phyloP scores from a whole-genome alignment of 768 basidiomycete species.

The Hortiboletus flavorubellus region DNA sequence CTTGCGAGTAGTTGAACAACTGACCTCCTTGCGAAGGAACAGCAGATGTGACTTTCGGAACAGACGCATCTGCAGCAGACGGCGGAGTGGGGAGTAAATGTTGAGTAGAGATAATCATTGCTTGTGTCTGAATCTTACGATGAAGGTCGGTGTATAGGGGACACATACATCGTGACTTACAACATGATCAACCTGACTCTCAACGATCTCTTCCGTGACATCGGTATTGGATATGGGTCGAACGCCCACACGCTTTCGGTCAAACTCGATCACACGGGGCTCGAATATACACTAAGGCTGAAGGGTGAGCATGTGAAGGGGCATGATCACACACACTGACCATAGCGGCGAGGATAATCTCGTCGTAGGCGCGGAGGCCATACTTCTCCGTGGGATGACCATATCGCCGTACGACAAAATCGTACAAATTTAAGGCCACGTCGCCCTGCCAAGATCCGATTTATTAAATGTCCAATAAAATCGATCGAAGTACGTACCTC shows the following conservation, averaged over 20 bases:
- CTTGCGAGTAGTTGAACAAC: neutral
- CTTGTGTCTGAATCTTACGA: conserved; percentile 62
- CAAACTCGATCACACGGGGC: conserved; percentile 89
- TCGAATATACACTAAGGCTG: conserved; percentile 79
- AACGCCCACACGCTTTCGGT: conserved; percentile 59
- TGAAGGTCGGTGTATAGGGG: conserved; percentile 2
- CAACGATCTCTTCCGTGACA: conserved; percentile 74
- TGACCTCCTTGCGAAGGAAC: conserved; percentile 29
- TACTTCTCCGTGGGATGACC: conserved; percentile 81
- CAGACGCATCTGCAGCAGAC: conserved; percentile 25
- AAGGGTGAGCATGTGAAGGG: neutral
- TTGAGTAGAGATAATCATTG: conserved; percentile 88
- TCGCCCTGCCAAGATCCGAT: conserved; percentile 55
- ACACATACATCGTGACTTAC: conserved; percentile 32
- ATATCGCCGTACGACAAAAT: conserved; percentile 81
- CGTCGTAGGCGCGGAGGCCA: conserved; percentile 88
- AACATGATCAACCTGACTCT: conserved; percentile 50
- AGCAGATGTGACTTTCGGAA: conserved; percentile 20
- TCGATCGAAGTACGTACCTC: conserved; percentile 56
- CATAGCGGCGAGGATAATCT: conserved; percentile 92
- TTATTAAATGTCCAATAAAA: conserved; percentile 1
- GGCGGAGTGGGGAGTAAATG: conserved; percentile 57
- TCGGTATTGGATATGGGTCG: conserved; percentile 49
- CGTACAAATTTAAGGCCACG: conserved; percentile 86
- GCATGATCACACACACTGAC: conserved; percentile 41